Percentiles rank a stretch among this genome's conserved stretches.
phyloP scores from a whole-genome alignment of 2,329 filamentous ascomycete genomes.

The Pseudogymnoascus sp. region DNA sequence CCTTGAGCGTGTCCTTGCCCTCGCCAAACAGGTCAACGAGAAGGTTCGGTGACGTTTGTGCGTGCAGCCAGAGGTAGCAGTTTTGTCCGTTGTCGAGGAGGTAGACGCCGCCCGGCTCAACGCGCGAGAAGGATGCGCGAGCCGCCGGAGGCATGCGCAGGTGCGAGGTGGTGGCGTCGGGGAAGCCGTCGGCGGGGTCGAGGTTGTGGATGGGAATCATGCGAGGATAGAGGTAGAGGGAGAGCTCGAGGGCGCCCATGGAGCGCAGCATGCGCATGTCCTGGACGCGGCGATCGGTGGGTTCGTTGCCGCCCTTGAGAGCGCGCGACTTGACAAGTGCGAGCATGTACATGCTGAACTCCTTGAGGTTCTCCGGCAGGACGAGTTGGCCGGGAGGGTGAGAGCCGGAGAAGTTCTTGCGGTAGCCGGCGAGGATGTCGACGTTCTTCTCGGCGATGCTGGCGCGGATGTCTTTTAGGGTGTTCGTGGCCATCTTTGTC shows the following conservation, averaged over 20 bases:
- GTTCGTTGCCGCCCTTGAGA: conserved; percentile 88
- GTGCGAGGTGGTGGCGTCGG: conserved; percentile 79
- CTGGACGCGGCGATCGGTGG: conserved; percentile 82
- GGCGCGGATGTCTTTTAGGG: conserved; percentile 78
- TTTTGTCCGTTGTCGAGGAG: conserved; percentile 92
- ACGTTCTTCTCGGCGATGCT: conserved; percentile 85
- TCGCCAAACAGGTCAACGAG: conserved; percentile 85
- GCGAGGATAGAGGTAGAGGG: conserved; percentile 88
- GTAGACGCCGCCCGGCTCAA: conserved; percentile 91
- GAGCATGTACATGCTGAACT: conserved; percentile 94
- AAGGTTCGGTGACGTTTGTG: conserved; percentile 86
- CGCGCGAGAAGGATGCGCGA: conserved; percentile 76
- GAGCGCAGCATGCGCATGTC: conserved; percentile 85
- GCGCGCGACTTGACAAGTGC: conserved; percentile 83
- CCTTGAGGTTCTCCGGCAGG: conserved; percentile 90
- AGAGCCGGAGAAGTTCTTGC: conserved; percentile 79
- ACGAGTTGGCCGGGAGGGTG: conserved; percentile 91
- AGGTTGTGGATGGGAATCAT: conserved; percentile 91
- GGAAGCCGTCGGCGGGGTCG: conserved; percentile 79
- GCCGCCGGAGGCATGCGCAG: conserved; percentile 75
- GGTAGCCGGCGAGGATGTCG: conserved; percentile 84
- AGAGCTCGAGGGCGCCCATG: conserved; percentile 80
- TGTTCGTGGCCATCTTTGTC: conserved; percentile 68
- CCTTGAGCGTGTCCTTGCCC: conserved; percentile 62
- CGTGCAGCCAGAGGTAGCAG: conserved; percentile 86